These are phyloP conservation scores for Wickerhamiella occidentalis DNA, from an alignment of 805 yeast genomes.

Conservation along the genomic window DNA sequence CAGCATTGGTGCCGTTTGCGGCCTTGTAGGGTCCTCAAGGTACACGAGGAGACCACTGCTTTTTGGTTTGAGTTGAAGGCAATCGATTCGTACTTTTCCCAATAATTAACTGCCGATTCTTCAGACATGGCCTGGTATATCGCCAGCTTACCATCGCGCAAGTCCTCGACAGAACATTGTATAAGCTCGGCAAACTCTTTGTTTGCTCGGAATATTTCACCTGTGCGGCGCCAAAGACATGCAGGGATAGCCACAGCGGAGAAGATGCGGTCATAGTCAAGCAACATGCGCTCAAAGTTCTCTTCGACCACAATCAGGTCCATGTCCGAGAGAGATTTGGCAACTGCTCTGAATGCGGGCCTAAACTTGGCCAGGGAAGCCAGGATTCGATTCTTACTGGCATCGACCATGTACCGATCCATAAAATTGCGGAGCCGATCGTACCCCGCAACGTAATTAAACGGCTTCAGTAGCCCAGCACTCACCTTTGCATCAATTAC, in stretches of 20 bases:
- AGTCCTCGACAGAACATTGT: slow-evolving; percentile 77
- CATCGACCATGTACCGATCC: slow-evolving; percentile 81
- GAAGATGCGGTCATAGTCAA: slow-evolving; percentile 89
- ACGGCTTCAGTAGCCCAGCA: slow-evolving; percentile 86
- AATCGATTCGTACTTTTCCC: slow-evolving; percentile 95
- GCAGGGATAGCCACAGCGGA: slow-evolving; percentile 98
- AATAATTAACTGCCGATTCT: slow-evolving; percentile 89
- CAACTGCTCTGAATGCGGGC: slow-evolving; percentile 89
- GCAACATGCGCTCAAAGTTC: slow-evolving; percentile 80
- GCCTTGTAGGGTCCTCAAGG: slow-evolving; percentile 71
- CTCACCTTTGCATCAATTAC: slow-evolving; percentile 89
- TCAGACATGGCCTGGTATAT: slow-evolving; percentile 91
- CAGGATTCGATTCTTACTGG: slow-evolving; percentile 71
- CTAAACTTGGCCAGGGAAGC: slow-evolving; percentile 76
- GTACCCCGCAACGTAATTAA: slow-evolving; percentile 87
- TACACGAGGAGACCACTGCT: slow-evolving; percentile 88
- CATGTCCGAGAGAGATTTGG: slow-evolving; percentile 77
- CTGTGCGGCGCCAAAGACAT: slow-evolving; percentile 93
- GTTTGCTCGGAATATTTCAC: slow-evolving; percentile 89
- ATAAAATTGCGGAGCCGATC: slow-evolving; percentile 79
- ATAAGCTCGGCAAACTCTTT: slow-evolving; percentile 92
- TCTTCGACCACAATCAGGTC: slow-evolving; percentile 89
- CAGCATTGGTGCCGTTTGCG: slow-evolving; percentile 73
- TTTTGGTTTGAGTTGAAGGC: slow-evolving; percentile 94
- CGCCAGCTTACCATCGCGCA: slow-evolving; percentile 83